Evolutionary conservation across 768 basidiomycete species (phyloP), one percentile per base, ranked within the genome.

Genomic region (Mycena metata): DNA sequence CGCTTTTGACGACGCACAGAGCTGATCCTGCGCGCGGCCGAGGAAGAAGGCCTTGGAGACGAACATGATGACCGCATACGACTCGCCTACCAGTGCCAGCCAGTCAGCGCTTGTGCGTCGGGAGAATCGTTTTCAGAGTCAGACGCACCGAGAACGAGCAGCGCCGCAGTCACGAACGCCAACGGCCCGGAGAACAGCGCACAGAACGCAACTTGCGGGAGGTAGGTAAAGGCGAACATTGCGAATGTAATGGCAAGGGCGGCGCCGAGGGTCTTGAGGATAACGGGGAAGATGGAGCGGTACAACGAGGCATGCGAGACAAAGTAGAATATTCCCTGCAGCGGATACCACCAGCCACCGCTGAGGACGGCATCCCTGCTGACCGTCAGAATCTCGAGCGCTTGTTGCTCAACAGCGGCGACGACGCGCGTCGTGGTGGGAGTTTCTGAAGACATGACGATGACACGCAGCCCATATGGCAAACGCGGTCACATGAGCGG

Each of bases 141-240:
- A n/a, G 45, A 55, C 79, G 39, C 19, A 67, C 70, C 66, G 39
- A 87, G 77, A 78, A 78, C 81, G 71, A 84, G 77, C 12, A 80
- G 42, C 2, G 86, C 80, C 5, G 88, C 88, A 11, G 83, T 83
- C 36, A 88, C 73, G 73, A 90, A 89, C 1, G 88, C 89, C 30
- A 92, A 82, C 6, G 90, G 90, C 1, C 91, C 91, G 0, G 86
- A 85, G 71, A 92, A 83, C 60, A 91, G 69, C 2, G 89, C 85
- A 43, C 90, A 86, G 52, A 92, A 75, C 46, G 88, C 89, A 41
- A 89, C 86, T 73, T 91, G 90, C 3, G 91, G 91, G 11, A 91
- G 72, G 79, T 90, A 93, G 21, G 86, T 86, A 78, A 89, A 84
- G 71, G 84, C 76, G 72, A 90, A 88, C 10, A 90, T 73, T n/a